Evolutionary conservation across 1,284 basidiomycete genomes (phyloP).

Genomic region (Pseudozyma sp.): DNA sequence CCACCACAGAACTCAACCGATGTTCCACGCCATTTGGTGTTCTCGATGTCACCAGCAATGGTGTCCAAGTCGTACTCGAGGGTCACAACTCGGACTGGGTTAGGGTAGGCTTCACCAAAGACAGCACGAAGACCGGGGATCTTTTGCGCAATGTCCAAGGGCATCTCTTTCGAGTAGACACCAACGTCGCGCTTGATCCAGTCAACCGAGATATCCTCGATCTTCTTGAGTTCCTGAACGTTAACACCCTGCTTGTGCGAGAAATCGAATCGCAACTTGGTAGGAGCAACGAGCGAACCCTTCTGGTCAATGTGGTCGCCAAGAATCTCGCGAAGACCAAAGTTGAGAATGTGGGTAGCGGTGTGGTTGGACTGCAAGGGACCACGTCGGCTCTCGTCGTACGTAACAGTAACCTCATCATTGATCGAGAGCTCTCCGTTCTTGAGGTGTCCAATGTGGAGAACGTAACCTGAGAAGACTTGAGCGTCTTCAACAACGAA

Average conservation of each 20-base stretch:
- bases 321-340: slow-evolving; percentile 86
- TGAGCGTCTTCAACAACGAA: slow-evolving; percentile 96
- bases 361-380: slow-evolving; percentile 98
- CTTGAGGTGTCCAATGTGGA: slow-evolving; percentile 89
- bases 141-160: slow-evolving; percentile 82
- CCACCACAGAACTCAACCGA: slow-evolving; percentile 98
- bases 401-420: slow-evolving; percentile 79
- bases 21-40: slow-evolving; percentile 88
- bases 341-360: slow-evolving; percentile 98
- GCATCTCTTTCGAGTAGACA: slow-evolving; percentile 88
- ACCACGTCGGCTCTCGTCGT: slow-evolving; percentile 85
- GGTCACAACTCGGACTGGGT: slow-evolving; percentile 94
- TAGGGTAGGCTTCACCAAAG: slow-evolving; percentile 97
- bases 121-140: slow-evolving; percentile 95
- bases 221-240: slow-evolving; percentile 80
- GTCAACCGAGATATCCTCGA: slow-evolving; percentile 84
- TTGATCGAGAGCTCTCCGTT: slow-evolving; percentile 78
- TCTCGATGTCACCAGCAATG: slow-evolving; percentile 84
- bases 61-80: slow-evolving; percentile 88
- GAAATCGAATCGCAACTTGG: slow-evolving; percentile 97
- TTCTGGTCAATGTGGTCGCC: slow-evolving; percentile 98
- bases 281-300: slow-evolving; percentile 94
- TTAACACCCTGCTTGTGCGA: slow-evolving; percentile 91
- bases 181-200: slow-evolving; percentile 91
- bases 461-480: slow-evolving; percentile 83